Base-by-base conservation (phyloP, 192 early-diverging fungal genomes). In the Ambispora gerdemannii region DNA sequence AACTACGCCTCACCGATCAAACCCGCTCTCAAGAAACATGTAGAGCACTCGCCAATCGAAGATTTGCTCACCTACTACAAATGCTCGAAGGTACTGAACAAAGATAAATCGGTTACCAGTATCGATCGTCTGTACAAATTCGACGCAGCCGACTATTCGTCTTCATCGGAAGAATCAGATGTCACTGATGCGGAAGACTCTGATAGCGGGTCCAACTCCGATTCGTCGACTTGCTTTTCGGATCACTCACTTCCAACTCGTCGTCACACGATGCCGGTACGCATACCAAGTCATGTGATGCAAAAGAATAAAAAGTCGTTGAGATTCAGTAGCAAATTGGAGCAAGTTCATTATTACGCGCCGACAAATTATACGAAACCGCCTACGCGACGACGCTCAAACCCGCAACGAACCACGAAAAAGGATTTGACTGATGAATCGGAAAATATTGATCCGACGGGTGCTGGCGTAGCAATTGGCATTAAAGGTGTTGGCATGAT, bases 291-390 rank as follows among this genome's bases (percentile, higher is more conserved):
- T 13, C 53, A 56, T 7, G 20, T 56, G 8, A 56, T 27, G 27
- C 51, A 7, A 50, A 31, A 66, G 50, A 53, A 69, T 10, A 69
- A 70, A 10, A 70, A 70, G 31, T 59, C 67, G 6, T 49, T 70
- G 3, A 56, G 67, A n/a, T 70, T 70, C 22, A 59, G 36, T 47
- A 51, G 33, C 13, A 60, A 70, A 25, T 30, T 59, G 36, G 67
- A 59, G 35, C 53, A 70, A 70, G 67, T 70, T 59, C 67, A 70
- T 49, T n/a, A n/a, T n/a, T 70, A 70, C 50, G 59, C 67, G 10
- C 67, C 67, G 1, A 70, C 67, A 8, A 51, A 70, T 59, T 70
- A 70, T 47, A 28, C 53, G 25, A 47, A 38, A 3, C 15, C 63
- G 2, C 17, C 27, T 17, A 49, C 19, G 20, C 34, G 2, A 32